Conservation (phyloP, 129 eudicot species). For the Lactuca saligna region DNA sequence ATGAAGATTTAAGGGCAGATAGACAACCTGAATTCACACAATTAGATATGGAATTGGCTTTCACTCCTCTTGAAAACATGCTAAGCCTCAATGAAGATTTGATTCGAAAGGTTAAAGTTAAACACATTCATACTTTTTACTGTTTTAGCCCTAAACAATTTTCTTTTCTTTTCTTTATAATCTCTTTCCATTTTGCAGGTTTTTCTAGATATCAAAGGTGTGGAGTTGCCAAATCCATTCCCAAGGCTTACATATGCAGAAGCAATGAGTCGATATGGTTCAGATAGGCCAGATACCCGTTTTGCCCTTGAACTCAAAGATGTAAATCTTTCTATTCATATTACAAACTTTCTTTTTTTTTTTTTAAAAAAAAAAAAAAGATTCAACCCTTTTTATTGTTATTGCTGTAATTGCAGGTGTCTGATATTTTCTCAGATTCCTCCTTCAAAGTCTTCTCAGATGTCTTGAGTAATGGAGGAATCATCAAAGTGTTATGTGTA, state of each 20-base stretch:
- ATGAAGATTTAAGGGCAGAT: slow-evolving; percentile 98
- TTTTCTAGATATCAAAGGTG: slow-evolving; percentile 76
- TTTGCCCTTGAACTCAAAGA: slow-evolving; percentile 90
- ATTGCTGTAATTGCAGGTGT: slow-evolving; percentile 55
- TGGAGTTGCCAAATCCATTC: slow-evolving; percentile 89
- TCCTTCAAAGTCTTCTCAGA: slow-evolving; percentile 89
- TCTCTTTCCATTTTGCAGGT: slow-evolving; percentile 49
- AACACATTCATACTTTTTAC: neutral
- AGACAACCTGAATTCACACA: slow-evolving; percentile 99
- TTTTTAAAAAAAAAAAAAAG: neutral
- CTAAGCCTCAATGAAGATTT: slow-evolving; percentile 88
- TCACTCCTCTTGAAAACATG: slow-evolving; percentile 94
- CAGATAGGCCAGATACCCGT: slow-evolving; percentile 93
- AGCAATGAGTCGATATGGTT: slow-evolving; percentile 89
- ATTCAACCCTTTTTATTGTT: neutral
- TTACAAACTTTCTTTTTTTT: neutral
- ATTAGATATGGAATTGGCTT: slow-evolving; percentile 94
- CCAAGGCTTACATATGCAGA: slow-evolving; percentile 97
- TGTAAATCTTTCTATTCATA: slow-evolving; percentile 41
- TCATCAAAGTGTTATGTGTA: slow-evolving; percentile 68
- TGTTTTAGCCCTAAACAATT: neutral
- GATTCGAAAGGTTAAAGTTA: slow-evolving; percentile 69
- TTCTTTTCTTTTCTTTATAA: neutral
- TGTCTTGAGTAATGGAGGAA: slow-evolving; percentile 64
- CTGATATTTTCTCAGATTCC: slow-evolving; percentile 63